Conservation (phyloP, 2,329 filamentous ascomycete genomes). For the Tolypocladium ophioglossoides region DNA sequence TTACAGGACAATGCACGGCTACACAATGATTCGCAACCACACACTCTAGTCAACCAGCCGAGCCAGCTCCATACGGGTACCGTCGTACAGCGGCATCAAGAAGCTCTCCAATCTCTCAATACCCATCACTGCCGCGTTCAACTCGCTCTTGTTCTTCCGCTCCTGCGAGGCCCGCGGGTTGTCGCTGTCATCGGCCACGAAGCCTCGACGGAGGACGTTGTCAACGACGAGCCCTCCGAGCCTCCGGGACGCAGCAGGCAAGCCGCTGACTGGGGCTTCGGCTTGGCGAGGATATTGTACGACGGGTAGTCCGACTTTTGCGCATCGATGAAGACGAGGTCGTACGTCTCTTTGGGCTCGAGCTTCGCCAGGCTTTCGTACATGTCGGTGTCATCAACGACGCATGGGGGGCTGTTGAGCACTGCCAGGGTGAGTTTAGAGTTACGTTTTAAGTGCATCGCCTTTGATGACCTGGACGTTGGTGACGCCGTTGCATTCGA, state of each 20-base stretch:
- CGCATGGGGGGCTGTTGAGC: not conserved
- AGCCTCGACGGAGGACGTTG: constrained; percentile 34
- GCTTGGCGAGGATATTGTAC: constrained; percentile 31
- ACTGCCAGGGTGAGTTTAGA: constrained; percentile 1
- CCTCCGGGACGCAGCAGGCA: constrained; percentile 31
- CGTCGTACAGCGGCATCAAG: constrained; percentile 26
- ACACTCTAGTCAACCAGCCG: constrained; percentile 17
- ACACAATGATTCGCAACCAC: not conserved
- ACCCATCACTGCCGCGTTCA: constrained; percentile 13
- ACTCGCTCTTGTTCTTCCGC: constrained; percentile 9
- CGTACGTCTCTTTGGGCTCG: constrained; percentile 29
- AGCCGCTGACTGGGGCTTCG: constrained; percentile 17
- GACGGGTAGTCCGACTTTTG: constrained; percentile 35
- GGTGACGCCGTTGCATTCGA: constrained; percentile 22
- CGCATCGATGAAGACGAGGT: constrained; percentile 39
- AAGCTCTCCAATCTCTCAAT: constrained; percentile 21
- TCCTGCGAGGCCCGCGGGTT: constrained; percentile 19
- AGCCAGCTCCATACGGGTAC: constrained; percentile 19
- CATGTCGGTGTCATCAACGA: not conserved
- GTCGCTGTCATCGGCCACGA: constrained; percentile 29
- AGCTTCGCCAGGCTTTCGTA: constrained; percentile 20
- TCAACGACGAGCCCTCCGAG: constrained; percentile 41
- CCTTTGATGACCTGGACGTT: constrained; percentile 33
- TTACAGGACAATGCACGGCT: not conserved
- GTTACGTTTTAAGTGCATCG: constrained; percentile 31